Evolutionary conservation across 1,284 basidiomycete genomes (phyloP), one percentile per base, ranked within the genome.

Genomic region (Phaffia rhodozyma): DNA sequence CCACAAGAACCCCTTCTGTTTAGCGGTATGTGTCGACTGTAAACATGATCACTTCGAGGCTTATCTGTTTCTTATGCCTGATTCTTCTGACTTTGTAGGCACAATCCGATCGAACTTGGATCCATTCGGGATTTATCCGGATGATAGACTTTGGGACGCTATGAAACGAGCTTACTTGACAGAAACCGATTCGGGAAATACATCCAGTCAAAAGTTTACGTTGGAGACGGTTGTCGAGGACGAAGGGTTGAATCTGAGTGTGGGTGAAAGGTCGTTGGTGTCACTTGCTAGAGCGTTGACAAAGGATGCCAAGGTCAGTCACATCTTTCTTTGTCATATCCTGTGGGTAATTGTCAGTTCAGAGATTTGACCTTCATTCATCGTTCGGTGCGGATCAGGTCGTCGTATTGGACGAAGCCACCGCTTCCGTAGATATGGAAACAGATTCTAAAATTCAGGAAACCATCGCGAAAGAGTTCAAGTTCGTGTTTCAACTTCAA

Each of bases 401-500:
- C 57, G 82, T 90, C 55, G 83, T 90, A 61, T 77, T 90, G 13
- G 88, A 90, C 71, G 87, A 89, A 77, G 66, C 67, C 48, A 66
- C 68, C 78, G 86, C 86, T 23, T 86, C 85, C 2, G 86, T 87
- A 29, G 86, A 88, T 73, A 89, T 84, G 67, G 86, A 62, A 38
- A 91, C 89, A 0, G 89, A 93, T 74, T 79, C 82, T 66, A 86
- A 86, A 67, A 89, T 92, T 66, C 89, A 92, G 73, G 80, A 84
- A 67, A 91, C 89, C n/a, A 91, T 93, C 67, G 80, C 86, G 2
- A 79, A 79, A 55, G 89, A 91, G 76, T 92, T 92, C 76, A 77
- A 78, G 55, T 83, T 90, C 66, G 86, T 86, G 68, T 86, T 86
- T 49, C 85, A 86, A 38, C 20, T 53, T 55, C 18, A 16, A 38